These are phyloP conservation scores for Cucurbita moschata DNA, from an alignment of 306 rosid genomes.

Conservation along the genomic window DNA sequence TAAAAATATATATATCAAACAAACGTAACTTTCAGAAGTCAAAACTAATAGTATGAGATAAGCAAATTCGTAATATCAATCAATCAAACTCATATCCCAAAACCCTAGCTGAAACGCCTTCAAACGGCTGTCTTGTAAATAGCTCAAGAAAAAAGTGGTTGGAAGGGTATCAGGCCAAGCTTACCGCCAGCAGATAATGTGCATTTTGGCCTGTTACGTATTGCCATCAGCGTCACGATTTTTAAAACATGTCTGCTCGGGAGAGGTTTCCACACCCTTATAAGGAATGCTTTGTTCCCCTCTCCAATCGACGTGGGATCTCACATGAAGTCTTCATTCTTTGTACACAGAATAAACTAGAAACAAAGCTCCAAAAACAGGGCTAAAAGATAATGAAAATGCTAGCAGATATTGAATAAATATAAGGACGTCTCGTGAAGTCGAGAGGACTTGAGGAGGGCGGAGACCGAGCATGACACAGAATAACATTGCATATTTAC, in stretches of 20 bases:
- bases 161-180: not conserved
- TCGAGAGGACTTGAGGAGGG: not conserved
- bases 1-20: not conserved
- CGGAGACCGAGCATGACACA: not conserved
- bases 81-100: not conserved
- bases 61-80: not conserved
- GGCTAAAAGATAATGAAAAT: not conserved
- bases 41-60: not conserved
- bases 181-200: too few relatives aligned
- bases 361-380: not conserved
- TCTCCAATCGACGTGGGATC: too few relatives aligned
- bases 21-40: not conserved
- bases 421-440: not conserved
- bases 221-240: too few relatives aligned
- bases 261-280: too few relatives aligned
- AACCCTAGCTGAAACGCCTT: not conserved
- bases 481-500: not conserved
- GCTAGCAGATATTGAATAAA: not conserved
- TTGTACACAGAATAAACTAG: not conserved
- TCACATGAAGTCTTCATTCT: not conserved
- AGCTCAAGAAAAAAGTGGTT: not conserved
- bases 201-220: too few relatives aligned
- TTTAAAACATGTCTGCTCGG: too few relatives aligned
- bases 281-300: too few relatives aligned
- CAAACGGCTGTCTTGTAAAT: not conserved